These are phyloP conservation scores for Fusarium irregulare DNA, from an alignment of 2,329 filamentous ascomycete genomes.

Conservation along the genomic window DNA sequence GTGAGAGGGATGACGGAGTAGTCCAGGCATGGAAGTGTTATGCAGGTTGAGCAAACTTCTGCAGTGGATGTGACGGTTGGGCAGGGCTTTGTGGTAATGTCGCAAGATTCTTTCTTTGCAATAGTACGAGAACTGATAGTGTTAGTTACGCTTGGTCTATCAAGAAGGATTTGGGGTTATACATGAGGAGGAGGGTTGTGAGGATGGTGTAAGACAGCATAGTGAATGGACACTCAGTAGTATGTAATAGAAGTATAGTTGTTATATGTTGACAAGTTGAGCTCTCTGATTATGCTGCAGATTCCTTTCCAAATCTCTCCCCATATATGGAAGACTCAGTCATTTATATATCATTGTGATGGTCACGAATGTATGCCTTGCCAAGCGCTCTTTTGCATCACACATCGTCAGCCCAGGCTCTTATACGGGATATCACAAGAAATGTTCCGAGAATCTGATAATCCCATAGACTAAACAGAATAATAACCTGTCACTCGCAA, in stretches of 20 bases:
- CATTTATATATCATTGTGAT: conserved; percentile 8
- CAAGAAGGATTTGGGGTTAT: neutral
- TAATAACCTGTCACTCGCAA: neutral
- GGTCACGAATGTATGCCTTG: neutral
- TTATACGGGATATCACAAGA: conserved; percentile 1
- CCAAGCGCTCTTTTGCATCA: neutral
- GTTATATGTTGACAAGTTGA: too few relatives aligned
- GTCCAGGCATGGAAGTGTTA: conserved; percentile 46
- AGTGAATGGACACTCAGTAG: neutral
- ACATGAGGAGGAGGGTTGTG: conserved; percentile 18
- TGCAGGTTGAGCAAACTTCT: conserved; percentile 50
- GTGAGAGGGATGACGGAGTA: conserved; percentile 48
- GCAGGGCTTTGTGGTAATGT: conserved; percentile 36
- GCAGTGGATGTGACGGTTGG: conserved; percentile 51
- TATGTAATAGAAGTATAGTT: too few relatives aligned
- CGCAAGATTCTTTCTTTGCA: conserved; percentile 10
- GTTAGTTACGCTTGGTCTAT: conserved; percentile 7
- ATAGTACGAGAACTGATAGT: conserved; percentile 6
- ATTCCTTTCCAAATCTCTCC: neutral
- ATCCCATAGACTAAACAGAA: neutral
- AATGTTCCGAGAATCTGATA: conserved; percentile 1
- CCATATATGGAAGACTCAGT: too few relatives aligned
- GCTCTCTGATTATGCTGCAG: too few relatives aligned
- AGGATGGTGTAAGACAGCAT: conserved; percentile 26
- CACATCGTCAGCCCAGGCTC: conserved; percentile 6